Conservation (phyloP, 1,139 yeast genomes). For the Ogataea hybrid region DNA sequence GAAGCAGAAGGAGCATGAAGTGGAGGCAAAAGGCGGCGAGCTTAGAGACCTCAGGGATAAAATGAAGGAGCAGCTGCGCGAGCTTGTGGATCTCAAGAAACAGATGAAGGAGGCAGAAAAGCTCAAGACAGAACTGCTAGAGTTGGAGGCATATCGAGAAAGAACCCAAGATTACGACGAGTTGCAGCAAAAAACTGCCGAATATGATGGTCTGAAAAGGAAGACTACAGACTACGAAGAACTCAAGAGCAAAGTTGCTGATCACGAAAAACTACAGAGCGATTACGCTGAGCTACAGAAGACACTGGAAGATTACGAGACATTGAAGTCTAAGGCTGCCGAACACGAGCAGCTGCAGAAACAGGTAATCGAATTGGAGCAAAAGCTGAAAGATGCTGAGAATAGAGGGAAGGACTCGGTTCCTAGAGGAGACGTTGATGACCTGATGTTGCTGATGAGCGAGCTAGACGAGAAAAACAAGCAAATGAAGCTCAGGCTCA, state of each 20-base stretch:
- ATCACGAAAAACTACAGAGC: neutral
- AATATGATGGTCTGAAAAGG: constrained; percentile 4
- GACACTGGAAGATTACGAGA: constrained; percentile 4
- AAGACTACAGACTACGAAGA: neutral
- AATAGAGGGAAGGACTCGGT: constrained; percentile 35
- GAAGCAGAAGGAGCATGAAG: neutral
- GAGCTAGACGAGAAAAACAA: constrained; percentile 71
- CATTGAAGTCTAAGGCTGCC: constrained; percentile 1
- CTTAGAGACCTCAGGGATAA: neutral
- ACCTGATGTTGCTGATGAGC: constrained; percentile 67
- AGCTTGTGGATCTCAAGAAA: constrained; percentile 2
- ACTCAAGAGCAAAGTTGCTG: neutral
- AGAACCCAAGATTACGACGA: constrained; percentile 2
- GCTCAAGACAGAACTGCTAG: constrained; percentile 2
- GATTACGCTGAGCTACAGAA: neutral
- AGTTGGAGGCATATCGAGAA: constrained; percentile 1
- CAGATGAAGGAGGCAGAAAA: neutral
- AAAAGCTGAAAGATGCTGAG: neutral
- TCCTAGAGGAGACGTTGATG: constrained; percentile 68
- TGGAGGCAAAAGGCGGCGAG: neutral
- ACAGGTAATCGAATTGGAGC: neutral
- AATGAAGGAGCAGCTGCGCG: constrained; percentile 3
- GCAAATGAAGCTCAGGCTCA: constrained; percentile 54
- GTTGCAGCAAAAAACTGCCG: neutral
- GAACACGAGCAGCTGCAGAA: neutral